Percentiles rank a stretch among this genome's conserved stretches.
Conservation (phyloP, 208 protist genomes). For the Crithidia acanthocephali region DNA sequence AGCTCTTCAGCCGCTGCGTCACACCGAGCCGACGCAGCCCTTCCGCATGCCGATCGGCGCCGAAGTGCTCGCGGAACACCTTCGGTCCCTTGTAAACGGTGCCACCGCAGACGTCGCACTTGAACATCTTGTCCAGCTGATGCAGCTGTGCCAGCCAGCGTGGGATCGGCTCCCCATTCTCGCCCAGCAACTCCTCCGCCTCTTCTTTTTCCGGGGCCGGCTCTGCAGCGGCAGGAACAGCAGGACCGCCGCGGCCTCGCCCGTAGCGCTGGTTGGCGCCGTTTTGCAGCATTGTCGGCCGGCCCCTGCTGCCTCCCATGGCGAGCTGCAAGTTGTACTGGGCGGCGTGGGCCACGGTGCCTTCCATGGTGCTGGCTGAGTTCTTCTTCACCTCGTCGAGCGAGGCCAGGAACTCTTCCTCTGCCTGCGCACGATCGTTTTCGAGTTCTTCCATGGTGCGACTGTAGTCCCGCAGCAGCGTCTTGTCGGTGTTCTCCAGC, state of each 20-base stretch:
- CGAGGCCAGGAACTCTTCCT: conserved; percentile 75
- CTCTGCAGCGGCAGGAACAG: not conserved
- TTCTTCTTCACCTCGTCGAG: conserved; percentile 55
- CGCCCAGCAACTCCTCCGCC: conserved; percentile 59
- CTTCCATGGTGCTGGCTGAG: conserved; percentile 67
- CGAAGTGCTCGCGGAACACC: conserved; percentile 89
- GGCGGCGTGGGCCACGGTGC: conserved; percentile 70
- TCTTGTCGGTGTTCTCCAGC: conserved; percentile 68
- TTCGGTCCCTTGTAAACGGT: conserved; percentile 87
- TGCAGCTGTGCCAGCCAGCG: conserved; percentile 84
- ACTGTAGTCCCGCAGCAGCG: conserved; percentile 77
- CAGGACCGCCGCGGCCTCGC: not conserved
- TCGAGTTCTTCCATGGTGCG: conserved; percentile 86
- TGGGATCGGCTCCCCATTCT: conserved; percentile 81
- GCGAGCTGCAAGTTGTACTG: conserved; percentile 58
- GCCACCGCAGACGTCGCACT: conserved; percentile 89
- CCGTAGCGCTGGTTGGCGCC: not conserved
- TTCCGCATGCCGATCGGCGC: conserved; percentile 77
- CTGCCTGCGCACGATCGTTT: conserved; percentile 50
- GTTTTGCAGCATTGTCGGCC: not conserved
- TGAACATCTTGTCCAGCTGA: conserved; percentile 83
- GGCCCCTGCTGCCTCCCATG: conserved; percentile 16
- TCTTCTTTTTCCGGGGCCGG: conserved; percentile 31
- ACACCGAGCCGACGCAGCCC: conserved; percentile 82
- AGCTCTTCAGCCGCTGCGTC: conserved; percentile 67